Percentiles rank a stretch among this genome's conserved stretches.
phyloP scores from a whole-genome alignment of 495 filamentous ascomycete species.

The Talaromyces wortmannii region DNA sequence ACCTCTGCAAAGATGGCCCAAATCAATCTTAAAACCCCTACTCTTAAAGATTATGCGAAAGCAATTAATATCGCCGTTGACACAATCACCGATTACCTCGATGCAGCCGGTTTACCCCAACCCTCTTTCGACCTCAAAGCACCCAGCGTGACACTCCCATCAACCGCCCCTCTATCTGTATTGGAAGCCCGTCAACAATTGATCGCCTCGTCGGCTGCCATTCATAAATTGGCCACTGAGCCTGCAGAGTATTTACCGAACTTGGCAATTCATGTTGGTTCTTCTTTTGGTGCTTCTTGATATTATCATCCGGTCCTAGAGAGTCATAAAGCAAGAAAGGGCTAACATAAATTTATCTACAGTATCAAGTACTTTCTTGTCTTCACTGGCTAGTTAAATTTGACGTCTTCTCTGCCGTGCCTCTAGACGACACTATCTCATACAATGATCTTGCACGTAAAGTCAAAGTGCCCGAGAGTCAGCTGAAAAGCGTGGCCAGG shows the following conservation, averaged over 20 bases:
- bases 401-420: conserved; percentile 16
- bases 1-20: too few species aligned
- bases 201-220: not conserved
- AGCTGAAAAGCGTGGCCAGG: conserved; percentile 18
- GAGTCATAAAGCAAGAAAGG: not conserved
- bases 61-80: too few species aligned
- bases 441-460: conserved; percentile 18
- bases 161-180: not conserved
- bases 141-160: not conserved
- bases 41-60: too few species aligned
- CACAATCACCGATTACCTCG: not conserved
- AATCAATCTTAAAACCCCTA: too few species aligned
- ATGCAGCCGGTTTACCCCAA: not conserved
- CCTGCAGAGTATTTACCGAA: not conserved
- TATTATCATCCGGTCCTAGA: not conserved
- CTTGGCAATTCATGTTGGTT: not conserved
- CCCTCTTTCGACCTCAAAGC: not conserved
- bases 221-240: not conserved
- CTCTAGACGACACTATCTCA: conserved; percentile 12
- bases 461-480: conserved; percentile 13
- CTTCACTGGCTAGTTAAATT: conserved; percentile 15
- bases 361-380: not conserved
- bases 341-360: not conserved
- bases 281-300: not conserved
- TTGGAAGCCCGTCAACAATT: not conserved